Evolutionary conservation across 345 rosid genomes (phyloP), one percentile per base, ranked within the genome.

Genomic region (Aquilaria malaccensis): DNA sequence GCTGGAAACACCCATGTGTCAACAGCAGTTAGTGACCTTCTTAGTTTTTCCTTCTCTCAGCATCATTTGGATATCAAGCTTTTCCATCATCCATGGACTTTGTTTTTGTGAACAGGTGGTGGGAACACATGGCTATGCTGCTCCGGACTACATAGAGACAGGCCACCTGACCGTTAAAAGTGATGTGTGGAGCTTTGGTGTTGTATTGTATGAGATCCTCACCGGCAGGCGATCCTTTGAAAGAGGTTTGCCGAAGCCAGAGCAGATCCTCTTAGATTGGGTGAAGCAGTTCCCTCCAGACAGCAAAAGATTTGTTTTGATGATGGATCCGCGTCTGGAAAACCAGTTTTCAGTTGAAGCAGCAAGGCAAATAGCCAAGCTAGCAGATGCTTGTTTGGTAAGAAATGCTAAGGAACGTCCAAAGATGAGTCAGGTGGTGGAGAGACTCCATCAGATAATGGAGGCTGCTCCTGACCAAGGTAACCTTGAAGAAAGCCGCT

Each of bases 131-230:
- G 98, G 98, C 10, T 92, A 92, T 70, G 98, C 98, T 30, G 97
- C 95, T 46, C 98, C 98, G 0, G 98, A 92, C 62, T 92, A 92
- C 55, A 71, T 92, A 0, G 73, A 85, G 76, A 89, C 98, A 0
- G 97, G 98, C 15, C 95, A 80, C 76, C 80, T 92, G 46, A 84
- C 95, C 11, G 45, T 75, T 13, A 83, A 80, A 59, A 89, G 97
- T 33, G 98, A 89, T 50, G 97, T 89, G 0, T 92, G 91, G 80
- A 89, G 98, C 71, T 89, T 85, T 43, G 98, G 98, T 7, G 97
- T 92, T 15, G 96, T 87, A 2, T 67, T 82, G 9, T 92, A 87
- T 22, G 98, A 92, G 82, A 77, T 84, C 68, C 82, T 92, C 13
- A 75, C 94, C 0, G 98, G 98, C 11, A 83, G 98, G 61, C 56